phyloP scores from a whole-genome alignment of 2,329 filamentous ascomycete species.

The Monosporascus ibericus region DNA sequence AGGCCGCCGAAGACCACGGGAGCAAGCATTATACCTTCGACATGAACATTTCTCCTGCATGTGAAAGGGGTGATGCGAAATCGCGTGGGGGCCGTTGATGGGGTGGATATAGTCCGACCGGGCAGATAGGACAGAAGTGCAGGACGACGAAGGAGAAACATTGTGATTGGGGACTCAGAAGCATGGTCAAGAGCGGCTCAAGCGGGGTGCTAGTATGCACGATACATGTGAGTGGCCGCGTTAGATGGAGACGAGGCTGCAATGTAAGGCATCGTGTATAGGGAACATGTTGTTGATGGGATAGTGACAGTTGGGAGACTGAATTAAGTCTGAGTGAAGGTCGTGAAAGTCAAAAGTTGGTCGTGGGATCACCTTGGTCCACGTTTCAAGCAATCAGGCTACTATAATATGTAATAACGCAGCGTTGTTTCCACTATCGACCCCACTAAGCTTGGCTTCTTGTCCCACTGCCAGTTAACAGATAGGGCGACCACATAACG shows the following conservation, averaged over 20 bases:
- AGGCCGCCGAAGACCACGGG: conserved; percentile 62
- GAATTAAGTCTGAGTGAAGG: no score
- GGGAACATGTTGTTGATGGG: no score
- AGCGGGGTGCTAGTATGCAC: conserved; percentile 9
- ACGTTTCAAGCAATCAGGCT: no score
- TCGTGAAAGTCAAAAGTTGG: no score
- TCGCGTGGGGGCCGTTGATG: conserved; percentile 13
- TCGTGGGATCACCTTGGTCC: no score
- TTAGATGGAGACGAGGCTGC: no score
- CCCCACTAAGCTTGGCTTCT: no score
- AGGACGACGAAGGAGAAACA: conserved; percentile 11
- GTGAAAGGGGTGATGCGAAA: conserved; percentile 12
- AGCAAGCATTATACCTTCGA: conserved; percentile 48
- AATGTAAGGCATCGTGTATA: neutral
- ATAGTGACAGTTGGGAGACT: no score
- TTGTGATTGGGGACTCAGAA: conserved; percentile 12
- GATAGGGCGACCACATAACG: no score
- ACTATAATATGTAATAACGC: no score
- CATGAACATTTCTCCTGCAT: conserved; percentile 27
- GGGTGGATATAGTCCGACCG: conserved; percentile 7
- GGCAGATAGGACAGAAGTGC: conserved; percentile 9
- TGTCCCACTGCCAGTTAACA: no score
- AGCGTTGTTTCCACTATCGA: no score
- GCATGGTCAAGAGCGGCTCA: conserved; percentile 12
- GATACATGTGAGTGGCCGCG: conserved; percentile 11